Evolutionary conservation across 2,329 filamentous ascomycete genomes (phyloP), one percentile per base, ranked within the genome.

Genomic region (Didymella sp.): DNA sequence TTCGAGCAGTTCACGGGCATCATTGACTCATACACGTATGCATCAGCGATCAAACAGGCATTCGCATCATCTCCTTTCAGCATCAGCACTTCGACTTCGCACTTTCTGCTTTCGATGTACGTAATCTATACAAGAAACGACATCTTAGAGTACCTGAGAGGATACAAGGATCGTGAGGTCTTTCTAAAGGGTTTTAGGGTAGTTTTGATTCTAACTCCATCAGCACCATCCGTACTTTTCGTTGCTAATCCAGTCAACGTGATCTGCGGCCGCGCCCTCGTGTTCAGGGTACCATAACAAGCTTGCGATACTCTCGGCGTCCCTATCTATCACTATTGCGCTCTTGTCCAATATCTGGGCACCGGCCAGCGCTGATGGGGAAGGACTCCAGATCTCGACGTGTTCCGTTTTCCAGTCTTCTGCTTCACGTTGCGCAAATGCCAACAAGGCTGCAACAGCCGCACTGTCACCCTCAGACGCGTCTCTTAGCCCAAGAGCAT

Each of bases 301-400:
- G 66, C 88, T 89, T 0, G 89, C 80, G 58, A 94, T 89, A 72
- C 88, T 91, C 50, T 88, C 83, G 46, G 76, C 77, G 51, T 92
- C 85, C 30, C 90, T 79, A 52, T 84, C 79, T 19, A 82, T 71
- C 15, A 91, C 64, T 8, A 80, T 81, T 2, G 78, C 76, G 24
- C 68, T 70, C 35, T 80, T 75, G 1, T 87, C 76, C 37, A 89
- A 66, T 15, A 62, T 64, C 62, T 71, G 67, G 11, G 76, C 79
- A 38, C 78, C 81, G 25, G 74, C 73, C 27, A 82, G 53, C 12
- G 76, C 73, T 60, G 70, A 73, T 73, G 84, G 78, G 4, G 83
- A 84, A 0, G 93, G 92, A 71, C 95, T 96, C 94, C 94, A 98
- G 48, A 94, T 80, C 72, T 92, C 84, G 3, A 96, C 85, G 42